A percentile compares a stretch with the other conserved stretches of the same genome.
Evolutionary conservation across 331 rosid species (phyloP).

Genomic region (Telfairia occidentalis): DNA sequence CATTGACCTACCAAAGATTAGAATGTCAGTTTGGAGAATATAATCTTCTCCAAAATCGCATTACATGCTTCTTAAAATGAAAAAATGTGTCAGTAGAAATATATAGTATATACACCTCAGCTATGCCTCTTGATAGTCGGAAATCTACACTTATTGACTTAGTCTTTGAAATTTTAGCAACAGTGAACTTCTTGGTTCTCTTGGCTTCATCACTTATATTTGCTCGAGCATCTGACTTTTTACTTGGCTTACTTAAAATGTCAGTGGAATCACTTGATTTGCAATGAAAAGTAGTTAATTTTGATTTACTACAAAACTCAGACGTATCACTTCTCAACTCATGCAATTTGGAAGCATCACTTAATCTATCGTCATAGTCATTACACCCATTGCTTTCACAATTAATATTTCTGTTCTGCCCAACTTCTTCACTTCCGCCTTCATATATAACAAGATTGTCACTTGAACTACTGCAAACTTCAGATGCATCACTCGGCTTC

Average conservation of each 20-base stretch:
- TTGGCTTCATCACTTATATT: conserved; percentile 44
- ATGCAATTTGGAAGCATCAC: conserved; percentile 48
- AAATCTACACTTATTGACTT: conserved; percentile 87
- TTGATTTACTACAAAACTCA: conserved; percentile 35
- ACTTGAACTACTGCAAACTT: conserved; percentile 26
- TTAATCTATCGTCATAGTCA: conserved; percentile 33
- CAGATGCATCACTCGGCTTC: conserved; percentile 28
- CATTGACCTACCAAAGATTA: conserved; percentile 62
- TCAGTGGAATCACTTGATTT: conserved; percentile 40
- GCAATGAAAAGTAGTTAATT: conserved; percentile 31
- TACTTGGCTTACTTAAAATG: conserved; percentile 32
- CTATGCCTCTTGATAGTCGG: conserved; percentile 89
- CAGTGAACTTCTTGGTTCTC: conserved; percentile 54
- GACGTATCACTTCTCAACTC: conserved; percentile 50
- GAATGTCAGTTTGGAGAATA: conserved; percentile 1
- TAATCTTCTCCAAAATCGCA: neutral
- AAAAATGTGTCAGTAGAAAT: neutral
- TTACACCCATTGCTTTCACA: conserved; percentile 40
- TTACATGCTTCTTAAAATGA: neutral
- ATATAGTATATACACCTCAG: conserved; percentile 50
- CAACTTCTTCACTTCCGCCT: conserved; percentile 34
- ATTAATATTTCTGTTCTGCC: conserved; percentile 26
- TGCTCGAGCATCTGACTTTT: conserved; percentile 24
- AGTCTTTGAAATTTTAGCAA: conserved; percentile 65
- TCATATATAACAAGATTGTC: conserved; percentile 26